phyloP scores from a whole-genome alignment of 2,329 filamentous ascomycete genomes.

The Parafenestella ontariensis region DNA sequence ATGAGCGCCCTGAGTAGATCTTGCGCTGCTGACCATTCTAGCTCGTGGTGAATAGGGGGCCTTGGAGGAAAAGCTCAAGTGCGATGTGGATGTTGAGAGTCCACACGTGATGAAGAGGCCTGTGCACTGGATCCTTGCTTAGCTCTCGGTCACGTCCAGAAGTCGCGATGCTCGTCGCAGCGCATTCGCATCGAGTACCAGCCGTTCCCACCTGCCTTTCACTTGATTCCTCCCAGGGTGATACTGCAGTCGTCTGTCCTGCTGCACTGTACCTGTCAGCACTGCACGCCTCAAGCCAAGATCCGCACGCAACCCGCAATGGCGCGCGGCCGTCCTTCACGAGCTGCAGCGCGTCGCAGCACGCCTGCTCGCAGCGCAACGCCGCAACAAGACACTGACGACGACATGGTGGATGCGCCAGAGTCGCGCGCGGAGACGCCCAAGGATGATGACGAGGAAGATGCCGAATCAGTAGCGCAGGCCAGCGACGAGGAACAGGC shows the following conservation, averaged over 20 bases:
- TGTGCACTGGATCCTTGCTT: slow-evolving; percentile 19
- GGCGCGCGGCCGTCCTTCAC: slow-evolving; percentile 47
- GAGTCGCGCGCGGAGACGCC: slow-evolving; percentile 47
- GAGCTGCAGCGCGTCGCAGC: slow-evolving; percentile 50
- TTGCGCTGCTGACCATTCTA: too few species aligned
- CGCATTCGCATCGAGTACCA: slow-evolving; percentile 7
- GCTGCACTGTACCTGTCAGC: too few species aligned
- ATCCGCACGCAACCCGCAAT: slow-evolving; percentile 23
- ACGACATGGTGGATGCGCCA: slow-evolving; percentile 44
- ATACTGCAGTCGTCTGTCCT: background rate
- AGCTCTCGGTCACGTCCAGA: slow-evolving; percentile 19
- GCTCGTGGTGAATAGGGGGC: background rate
- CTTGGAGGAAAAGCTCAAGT: background rate
- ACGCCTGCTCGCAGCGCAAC: slow-evolving; percentile 46
- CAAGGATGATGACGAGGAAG: slow-evolving; percentile 60
- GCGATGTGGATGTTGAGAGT: too few species aligned
- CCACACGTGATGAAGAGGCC: slow-evolving; percentile 10
- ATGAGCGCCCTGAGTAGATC: too few species aligned
- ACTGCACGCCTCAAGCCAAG: background rate
- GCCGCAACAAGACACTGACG: slow-evolving; percentile 44
- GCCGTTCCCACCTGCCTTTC: slow-evolving; percentile 7
- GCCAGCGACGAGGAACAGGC: slow-evolving; percentile 51
- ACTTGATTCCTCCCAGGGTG: background rate
- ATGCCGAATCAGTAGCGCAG: slow-evolving; percentile 58
- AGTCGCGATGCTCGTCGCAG: slow-evolving; percentile 18